phyloP scores from a whole-genome alignment of 2,329 filamentous ascomycete species.

The Paracamarosporium sp. region DNA sequence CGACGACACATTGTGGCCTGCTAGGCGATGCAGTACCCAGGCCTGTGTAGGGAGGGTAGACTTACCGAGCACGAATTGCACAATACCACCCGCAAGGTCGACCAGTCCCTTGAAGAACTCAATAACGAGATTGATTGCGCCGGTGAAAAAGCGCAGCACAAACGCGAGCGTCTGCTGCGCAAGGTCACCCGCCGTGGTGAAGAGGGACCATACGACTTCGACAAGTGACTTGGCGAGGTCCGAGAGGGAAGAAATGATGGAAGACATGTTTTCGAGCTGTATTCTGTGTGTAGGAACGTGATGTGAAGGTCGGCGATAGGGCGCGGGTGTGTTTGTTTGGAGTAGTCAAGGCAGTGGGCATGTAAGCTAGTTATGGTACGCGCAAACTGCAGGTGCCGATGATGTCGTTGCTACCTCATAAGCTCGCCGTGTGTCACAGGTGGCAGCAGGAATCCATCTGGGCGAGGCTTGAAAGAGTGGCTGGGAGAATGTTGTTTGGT shows the following conservation, averaged over 20 bases:
- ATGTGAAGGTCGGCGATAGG: conserved; percentile 1
- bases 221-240: conserved; percentile 41
- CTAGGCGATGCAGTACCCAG: no score
- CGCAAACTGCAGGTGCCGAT: background rate
- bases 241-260: conserved; percentile 38
- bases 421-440: background rate
- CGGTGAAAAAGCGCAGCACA: conserved; percentile 31
- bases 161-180: conserved; percentile 38
- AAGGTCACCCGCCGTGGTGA: conserved; percentile 41
- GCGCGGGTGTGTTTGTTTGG: background rate
- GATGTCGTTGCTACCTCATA: background rate
- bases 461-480: background rate
- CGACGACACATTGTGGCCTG: no score
- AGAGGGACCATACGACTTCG: conserved; percentile 44
- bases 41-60: no score
- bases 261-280: conserved; percentile 31
- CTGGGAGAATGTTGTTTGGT: background rate
- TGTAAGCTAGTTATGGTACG: background rate
- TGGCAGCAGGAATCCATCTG: background rate
- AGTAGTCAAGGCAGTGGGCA: background rate
- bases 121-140: conserved; percentile 35
- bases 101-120: conserved; percentile 43
- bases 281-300: conserved; percentile 5
- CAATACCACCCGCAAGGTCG: conserved; percentile 43
- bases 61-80: conserved; percentile 40